A percentile compares a stretch with the other conserved stretches of the same genome.
phyloP scores from a whole-genome alignment of 2,329 filamentous ascomycete genomes.

The Penicillium oxalicum region DNA sequence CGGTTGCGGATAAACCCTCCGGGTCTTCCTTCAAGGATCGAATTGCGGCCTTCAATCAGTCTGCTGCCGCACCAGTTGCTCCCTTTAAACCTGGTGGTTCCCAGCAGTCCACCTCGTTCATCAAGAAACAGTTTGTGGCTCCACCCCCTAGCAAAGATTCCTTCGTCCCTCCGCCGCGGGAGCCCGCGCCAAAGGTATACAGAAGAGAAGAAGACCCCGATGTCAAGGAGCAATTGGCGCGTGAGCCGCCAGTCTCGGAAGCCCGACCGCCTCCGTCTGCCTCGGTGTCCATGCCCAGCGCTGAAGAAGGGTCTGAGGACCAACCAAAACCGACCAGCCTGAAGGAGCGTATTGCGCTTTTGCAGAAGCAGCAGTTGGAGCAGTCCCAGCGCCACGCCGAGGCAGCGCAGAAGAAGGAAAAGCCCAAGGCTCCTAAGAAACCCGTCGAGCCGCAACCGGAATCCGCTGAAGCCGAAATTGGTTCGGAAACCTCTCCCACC shows the following conservation, averaged over 20 bases:
- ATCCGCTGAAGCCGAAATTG: conserved; percentile 20
- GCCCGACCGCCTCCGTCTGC: conserved; percentile 22
- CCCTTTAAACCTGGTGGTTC: conserved; percentile 74
- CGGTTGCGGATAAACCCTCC: conserved; percentile 64
- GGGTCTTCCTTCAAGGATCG: conserved; percentile 83
- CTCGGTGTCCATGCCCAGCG: conserved; percentile 35
- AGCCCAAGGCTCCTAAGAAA: conserved; percentile 70
- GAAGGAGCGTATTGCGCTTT: conserved; percentile 88
- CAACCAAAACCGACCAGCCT: conserved; percentile 86
- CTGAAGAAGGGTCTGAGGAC: conserved; percentile 59
- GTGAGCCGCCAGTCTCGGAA: conserved; percentile 32
- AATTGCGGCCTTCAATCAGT: conserved; percentile 94
- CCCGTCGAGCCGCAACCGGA: conserved; percentile 41
- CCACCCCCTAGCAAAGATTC: conserved; percentile 89
- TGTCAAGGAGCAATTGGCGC: conserved; percentile 27
- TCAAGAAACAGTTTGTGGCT: conserved; percentile 96
- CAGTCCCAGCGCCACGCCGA: conserved; percentile 79
- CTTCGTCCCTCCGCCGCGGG: conserved; percentile 70
- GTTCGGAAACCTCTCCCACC: conserved; percentile 25
- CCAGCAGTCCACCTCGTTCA: conserved; percentile 60
- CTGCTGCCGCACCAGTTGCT: conserved; percentile 75
- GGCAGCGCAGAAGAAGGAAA: conserved; percentile 73
- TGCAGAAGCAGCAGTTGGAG: conserved; percentile 91
- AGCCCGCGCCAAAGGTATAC: conserved; percentile 71
- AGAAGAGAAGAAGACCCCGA: conserved; percentile 77